phyloP scores from a whole-genome alignment of 305 asterid genomes.

The Solanum hybrid region DNA sequence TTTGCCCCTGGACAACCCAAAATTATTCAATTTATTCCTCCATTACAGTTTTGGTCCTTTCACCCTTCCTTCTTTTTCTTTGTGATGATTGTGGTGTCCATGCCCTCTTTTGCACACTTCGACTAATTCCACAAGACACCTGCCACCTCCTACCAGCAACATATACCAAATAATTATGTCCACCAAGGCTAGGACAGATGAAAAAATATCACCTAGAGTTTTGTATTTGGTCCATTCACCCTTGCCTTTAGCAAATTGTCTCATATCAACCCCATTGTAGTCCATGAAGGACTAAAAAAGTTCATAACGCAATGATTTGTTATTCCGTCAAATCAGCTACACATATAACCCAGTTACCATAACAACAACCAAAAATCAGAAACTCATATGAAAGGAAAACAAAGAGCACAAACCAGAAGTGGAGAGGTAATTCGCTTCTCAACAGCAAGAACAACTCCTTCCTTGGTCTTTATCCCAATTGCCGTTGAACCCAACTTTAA shows the following conservation, averaged over 20 bases:
- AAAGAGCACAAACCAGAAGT: conserved; percentile 40
- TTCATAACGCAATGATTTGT: background rate
- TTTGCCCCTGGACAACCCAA: background rate
- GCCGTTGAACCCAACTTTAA: conserved; percentile 83
- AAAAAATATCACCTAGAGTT: background rate
- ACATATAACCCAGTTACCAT: background rate
- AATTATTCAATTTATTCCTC: background rate
- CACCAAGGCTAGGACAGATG: background rate
- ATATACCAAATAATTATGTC: background rate
- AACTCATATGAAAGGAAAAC: conserved; percentile 2
- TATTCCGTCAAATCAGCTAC: background rate
- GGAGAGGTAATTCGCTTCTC: conserved; percentile 91
- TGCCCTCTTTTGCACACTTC: background rate
- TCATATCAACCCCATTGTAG: background rate
- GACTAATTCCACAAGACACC: background rate
- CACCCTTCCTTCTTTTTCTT: background rate
- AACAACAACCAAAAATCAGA: background rate
- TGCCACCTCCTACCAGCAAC: background rate
- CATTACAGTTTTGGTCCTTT: background rate
- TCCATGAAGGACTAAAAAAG: background rate
- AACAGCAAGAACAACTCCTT: conserved; percentile 85
- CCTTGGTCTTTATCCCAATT: conserved; percentile 78
- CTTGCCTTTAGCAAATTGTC: background rate
- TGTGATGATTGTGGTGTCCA: no score
- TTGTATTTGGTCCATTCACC: background rate